Evolutionary conservation across 306 rosid genomes (phyloP), one percentile per base, ranked within the genome.

Genomic region (Cicer chorassanicum): DNA sequence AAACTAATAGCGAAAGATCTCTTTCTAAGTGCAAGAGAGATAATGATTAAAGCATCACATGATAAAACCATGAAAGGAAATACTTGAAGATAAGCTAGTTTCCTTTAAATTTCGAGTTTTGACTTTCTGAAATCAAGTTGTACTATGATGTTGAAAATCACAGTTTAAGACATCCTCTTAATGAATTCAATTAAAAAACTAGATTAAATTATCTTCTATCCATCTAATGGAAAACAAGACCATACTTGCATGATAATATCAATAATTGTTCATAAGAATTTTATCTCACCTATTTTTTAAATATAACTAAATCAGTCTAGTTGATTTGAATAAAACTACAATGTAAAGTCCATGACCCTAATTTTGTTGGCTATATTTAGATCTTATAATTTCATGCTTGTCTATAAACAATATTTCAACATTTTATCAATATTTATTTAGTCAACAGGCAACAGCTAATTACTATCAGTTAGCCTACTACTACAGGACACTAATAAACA

Each of bases 161-260:
- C n/a, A 29, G 43, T 11, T 60, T 24, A 60, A 60, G 65, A 60
- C 65, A 56, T 21, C 63, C 9, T 19, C 65, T 2, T 13, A 1
- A 11, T 46, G 51, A 46, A 12, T 7, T 60, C 15, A 6, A 34
- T 60, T 36, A 60, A 60, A 60, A 12, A 36, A 12, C 36, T 18
- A 38, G 67, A 8, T 13, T 62, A 62, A 41, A 12, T 10, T n/a
- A 55, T 19, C 38, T 55, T 55, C 62, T 55, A 55, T 19, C 62
- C 19, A 51, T 46, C 57, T 21, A 73, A 60, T 16, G 36, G 63
- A 11, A 80, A 54, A 19, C 55, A 14, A 13, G 40, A 24, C 63
- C 54, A 67, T 73, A 64, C 66, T 29, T 55, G 68, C 77, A 70
- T n/a, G 65, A 70, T 50, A 15, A 57, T 48, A 77, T 59, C 65